Evolutionary conservation across 1,139 yeast genomes (phyloP), one percentile per base, ranked within the genome.

Genomic region (Dujonia santamariae): DNA sequence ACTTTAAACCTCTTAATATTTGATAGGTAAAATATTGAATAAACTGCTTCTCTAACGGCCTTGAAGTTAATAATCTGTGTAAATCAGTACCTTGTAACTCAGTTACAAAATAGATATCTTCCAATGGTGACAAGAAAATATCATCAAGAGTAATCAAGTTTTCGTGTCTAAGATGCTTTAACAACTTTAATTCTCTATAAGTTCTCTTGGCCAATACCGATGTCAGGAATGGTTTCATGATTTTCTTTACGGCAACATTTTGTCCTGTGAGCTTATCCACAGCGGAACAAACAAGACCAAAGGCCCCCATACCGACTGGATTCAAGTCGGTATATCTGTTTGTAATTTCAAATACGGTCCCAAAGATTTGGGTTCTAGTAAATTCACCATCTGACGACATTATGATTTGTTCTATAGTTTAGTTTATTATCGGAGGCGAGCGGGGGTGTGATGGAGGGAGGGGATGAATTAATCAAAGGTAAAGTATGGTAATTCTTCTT

Each of bases 241-340:
- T 90, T 65, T 92, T 92, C 61, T 92, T 92, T 42, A 92, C 95
- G 29, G 99, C 99, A 31, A 94, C 98, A 49, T 85, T 86, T 59
- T 90, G 97, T 35, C 79, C 84, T 0, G 97, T 87, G 42, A 88
- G 72, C 51, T 84, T 86, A 61, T 92, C 98, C 37, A 83, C 78
- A 1, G 98, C 99, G 5, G 97, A 87, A 61, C 99, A 92, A 31
- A 92, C 99, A 26, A 92, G 75, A 6, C 98, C 98, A 55, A 92
- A 92, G 8, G 98, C 98, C 23, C 98, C 98, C 98, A 92, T 92
- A 1, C 98, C 98, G 33, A 92, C 97, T 3, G 98, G 98, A 52
- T 88, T 92, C 43, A 92, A 72, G 54, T 92, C 96, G 15, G 88
- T 78, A 63, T 92, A 92, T 45, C 96, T 67, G 51, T 78, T 83